Evolutionary conservation across 257 asterid genomes (phyloP).

Genomic region (Nicotiana otophora): DNA sequence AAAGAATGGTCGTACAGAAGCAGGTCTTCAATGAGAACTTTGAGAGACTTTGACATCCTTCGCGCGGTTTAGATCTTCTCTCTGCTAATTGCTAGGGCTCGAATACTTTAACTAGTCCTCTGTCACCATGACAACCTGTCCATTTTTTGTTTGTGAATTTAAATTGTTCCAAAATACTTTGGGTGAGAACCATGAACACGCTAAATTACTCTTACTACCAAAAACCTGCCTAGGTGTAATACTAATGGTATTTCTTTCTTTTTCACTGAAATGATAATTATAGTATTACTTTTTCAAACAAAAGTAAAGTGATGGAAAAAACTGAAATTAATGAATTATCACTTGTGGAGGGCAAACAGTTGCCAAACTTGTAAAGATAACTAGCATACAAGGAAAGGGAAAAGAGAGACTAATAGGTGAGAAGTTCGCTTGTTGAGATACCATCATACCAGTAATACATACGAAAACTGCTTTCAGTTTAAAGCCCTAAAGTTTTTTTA

Average conservation of each 20-base stretch:
- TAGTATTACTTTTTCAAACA: background rate
- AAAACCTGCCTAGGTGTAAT: background rate
- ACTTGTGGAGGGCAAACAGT: background rate
- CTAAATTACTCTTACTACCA: background rate
- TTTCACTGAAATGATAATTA: too few relatives aligned
- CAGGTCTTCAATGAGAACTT: background rate
- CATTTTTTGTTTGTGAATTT: background rate
- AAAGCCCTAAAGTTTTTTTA: background rate
- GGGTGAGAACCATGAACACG: background rate
- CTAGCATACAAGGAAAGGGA: background rate
- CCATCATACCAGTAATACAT: background rate
- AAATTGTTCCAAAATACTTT: background rate
- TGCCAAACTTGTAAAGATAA: background rate
- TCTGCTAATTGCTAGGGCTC: background rate
- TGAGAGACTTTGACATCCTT: background rate
- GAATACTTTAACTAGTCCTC: background rate
- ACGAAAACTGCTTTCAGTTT: background rate
- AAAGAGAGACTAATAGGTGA: background rate
- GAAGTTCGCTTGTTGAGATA: background rate
- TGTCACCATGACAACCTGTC: background rate
- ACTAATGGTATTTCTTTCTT: background rate
- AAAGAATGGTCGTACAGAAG: background rate
- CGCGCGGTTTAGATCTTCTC: background rate
- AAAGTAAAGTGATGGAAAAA: background rate
- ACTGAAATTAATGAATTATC: background rate